These are phyloP conservation scores for Aaosphaeria arxii DNA, from an alignment of 2,329 filamentous ascomycete genomes.

Conservation along the genomic window DNA sequence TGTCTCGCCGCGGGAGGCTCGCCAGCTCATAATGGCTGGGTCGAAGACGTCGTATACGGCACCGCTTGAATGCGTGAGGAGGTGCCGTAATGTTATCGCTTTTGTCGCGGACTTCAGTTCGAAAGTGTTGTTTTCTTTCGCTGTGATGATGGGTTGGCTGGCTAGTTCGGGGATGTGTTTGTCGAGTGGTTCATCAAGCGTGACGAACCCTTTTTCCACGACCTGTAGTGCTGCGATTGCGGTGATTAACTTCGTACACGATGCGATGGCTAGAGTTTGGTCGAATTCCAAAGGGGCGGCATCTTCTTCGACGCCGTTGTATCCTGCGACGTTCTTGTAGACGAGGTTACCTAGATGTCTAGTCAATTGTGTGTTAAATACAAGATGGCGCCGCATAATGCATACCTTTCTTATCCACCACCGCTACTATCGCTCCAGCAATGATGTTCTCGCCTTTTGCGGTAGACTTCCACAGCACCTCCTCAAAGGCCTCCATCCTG, in stretches of 20 bases:
- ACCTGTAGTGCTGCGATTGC: conserved; percentile 25
- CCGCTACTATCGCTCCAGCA: conserved; percentile 15
- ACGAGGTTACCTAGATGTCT: conserved; percentile 31
- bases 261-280: conserved; percentile 50
- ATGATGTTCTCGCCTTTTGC: conserved; percentile 14
- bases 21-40: conserved; percentile 43
- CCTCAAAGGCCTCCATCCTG: conserved; percentile 18
- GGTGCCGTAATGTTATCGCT: conserved; percentile 27
- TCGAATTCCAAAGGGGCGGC: conserved; percentile 51
- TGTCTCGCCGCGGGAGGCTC: conserved; percentile 24
- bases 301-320: conserved; percentile 29
- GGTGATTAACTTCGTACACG: conserved; percentile 30
- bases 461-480: conserved; percentile 19
- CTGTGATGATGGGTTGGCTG: conserved; percentile 11
- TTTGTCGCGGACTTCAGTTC: conserved; percentile 7
- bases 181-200: conserved; percentile 23
- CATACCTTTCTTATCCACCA: conserved; percentile 17
- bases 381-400: conserved; percentile 9
- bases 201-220: conserved; percentile 25
- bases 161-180: conserved; percentile 18
- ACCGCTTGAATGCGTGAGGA: conserved; percentile 51
- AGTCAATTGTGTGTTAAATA: conserved; percentile 12
- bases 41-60: conserved; percentile 43
- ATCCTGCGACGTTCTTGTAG: conserved; percentile 37
- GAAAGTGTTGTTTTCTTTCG: conserved; percentile 4